Evolutionary conservation across 371 early-diverging fungal genomes (phyloP).

Genomic region (Basidiobolus heterosporus): DNA sequence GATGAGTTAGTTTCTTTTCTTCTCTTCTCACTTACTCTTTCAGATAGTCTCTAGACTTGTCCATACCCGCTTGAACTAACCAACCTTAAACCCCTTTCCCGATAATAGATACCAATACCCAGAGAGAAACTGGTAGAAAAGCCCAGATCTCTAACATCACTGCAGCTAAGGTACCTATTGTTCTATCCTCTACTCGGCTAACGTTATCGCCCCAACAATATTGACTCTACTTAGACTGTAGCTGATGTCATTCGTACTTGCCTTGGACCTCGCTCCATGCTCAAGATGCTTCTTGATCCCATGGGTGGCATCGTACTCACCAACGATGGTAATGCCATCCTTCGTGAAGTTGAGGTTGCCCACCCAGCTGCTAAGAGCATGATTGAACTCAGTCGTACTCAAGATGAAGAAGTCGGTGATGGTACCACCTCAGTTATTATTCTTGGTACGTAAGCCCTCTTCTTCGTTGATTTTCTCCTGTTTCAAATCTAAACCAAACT

Average conservation of each 20-base stretch:
- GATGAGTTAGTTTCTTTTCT: slow-evolving; percentile 32
- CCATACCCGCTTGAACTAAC: background rate
- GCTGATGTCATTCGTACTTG: slow-evolving; percentile 97
- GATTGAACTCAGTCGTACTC: slow-evolving; percentile 98
- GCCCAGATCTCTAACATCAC: slow-evolving; percentile 93
- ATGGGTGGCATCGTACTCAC: slow-evolving; percentile 99
- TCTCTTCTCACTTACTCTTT: background rate
- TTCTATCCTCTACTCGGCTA: background rate
- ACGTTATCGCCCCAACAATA: background rate
- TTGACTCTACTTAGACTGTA: slow-evolving; percentile 51
- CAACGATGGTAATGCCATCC: slow-evolving; percentile 99
- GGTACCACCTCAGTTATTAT: slow-evolving; percentile 99
- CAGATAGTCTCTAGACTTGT: background rate
- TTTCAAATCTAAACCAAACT: background rate
- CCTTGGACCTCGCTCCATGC: slow-evolving; percentile 98
- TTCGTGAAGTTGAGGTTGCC: slow-evolving; percentile 98
- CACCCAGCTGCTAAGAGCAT: slow-evolving; percentile 99
- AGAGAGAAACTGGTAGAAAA: slow-evolving; percentile 89
- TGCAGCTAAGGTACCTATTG: slow-evolving; percentile 72
- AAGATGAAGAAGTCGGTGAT: slow-evolving; percentile 99
- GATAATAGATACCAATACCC: slow-evolving; percentile 70
- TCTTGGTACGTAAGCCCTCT: slow-evolving; percentile 43
- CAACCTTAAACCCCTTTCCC: background rate
- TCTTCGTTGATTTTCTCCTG: background rate
- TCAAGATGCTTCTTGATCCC: slow-evolving; percentile 99